These are phyloP conservation scores for Sarcodon aspratus DNA, from an alignment of 768 basidiomycete genomes.

Conservation along the genomic window DNA sequence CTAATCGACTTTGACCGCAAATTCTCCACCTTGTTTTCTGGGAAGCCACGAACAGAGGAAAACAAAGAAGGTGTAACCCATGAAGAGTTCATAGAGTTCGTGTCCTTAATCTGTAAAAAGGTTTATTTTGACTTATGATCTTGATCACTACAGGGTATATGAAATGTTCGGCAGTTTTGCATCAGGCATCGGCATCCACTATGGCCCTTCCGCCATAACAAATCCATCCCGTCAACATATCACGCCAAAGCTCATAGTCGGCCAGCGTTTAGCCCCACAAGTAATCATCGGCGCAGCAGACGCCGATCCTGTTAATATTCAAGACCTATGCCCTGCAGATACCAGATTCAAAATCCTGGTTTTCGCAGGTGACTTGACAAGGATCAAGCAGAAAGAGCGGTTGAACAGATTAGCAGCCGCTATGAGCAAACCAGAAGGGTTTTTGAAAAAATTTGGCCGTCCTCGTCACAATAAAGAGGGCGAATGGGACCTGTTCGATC, in stretches of 20 bases:
- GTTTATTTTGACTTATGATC: too few relatives aligned
- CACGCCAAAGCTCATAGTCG: constrained; percentile 32
- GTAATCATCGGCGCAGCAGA: constrained; percentile 39
- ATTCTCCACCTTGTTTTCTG: constrained; percentile 41
- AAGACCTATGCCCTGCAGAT: constrained; percentile 40
- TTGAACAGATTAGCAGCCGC: constrained; percentile 11
- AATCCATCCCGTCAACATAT: constrained; percentile 22
- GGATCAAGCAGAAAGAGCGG: constrained; percentile 8
- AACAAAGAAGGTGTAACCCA: constrained; percentile 35
- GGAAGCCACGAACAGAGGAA: constrained; percentile 31
- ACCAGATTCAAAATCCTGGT: constrained; percentile 43
- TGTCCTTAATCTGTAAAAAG: not conserved
- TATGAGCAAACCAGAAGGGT: constrained; percentile 7
- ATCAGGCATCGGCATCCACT: constrained; percentile 44
- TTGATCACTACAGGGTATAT: constrained; percentile 26
- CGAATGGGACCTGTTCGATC: constrained; percentile 27
- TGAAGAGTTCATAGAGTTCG: constrained; percentile 33
- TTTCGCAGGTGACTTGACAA: constrained; percentile 36
- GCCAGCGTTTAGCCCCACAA: constrained; percentile 41
- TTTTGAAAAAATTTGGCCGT: constrained; percentile 8
- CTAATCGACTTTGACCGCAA: constrained; percentile 59
- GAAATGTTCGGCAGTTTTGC: constrained; percentile 43
- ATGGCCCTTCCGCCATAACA: constrained; percentile 32
- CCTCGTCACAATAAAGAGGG: constrained; percentile 6
- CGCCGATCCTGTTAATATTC: constrained; percentile 36